Base-by-base conservation (phyloP, 2,329 filamentous ascomycete genomes). In the Orbilia quercus region DNA sequence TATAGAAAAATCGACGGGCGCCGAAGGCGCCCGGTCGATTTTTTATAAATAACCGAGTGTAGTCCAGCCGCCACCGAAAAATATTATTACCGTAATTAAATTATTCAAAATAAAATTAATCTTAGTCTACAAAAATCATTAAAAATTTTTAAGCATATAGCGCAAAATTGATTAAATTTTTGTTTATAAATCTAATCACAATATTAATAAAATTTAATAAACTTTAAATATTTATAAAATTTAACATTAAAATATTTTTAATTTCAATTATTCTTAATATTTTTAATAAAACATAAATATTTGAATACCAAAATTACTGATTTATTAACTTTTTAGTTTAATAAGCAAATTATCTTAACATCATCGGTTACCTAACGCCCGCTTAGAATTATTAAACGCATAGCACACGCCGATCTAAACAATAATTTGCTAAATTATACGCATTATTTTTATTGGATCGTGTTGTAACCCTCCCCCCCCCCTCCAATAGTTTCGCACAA, bases 391-490 rank as follows among this genome's bases (percentile, higher is more conserved):
- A 59, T 59, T 47, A 38, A 23, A 23, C 42, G 22, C 42, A 38
- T 58, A 44, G 14, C 20, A 48, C 55, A 38, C n/a, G 16, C 23
- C 55, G 16, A 47, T 59, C 28, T 48, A 38, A n/a, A 58, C 22
- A 45, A 58, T 58, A 45, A 59, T 59, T 59, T 59, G n/a, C 55
- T 59, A 59, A 59, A 59, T 59, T 59, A 48, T 59, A 57, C 22
- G 53, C 53, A 57, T 57, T 57, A 42, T 57, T 54, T 54, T 54
- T 54, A 57, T 57, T 57, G 31, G 34, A 42, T 57, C 16, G 20
- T 57, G 20, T 57, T 44, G 53, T 57, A 44, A 42, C 34, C 16
- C 25, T 7, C 47, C 47, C 16, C 5, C 38, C 18, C 47, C 47
- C 16, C 5, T 54, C 18, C 25, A n/a, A 34, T 59, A 59, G 18